Base-by-base conservation (phyloP, 139 green algal species). In the Eudorina sp. region DNA sequence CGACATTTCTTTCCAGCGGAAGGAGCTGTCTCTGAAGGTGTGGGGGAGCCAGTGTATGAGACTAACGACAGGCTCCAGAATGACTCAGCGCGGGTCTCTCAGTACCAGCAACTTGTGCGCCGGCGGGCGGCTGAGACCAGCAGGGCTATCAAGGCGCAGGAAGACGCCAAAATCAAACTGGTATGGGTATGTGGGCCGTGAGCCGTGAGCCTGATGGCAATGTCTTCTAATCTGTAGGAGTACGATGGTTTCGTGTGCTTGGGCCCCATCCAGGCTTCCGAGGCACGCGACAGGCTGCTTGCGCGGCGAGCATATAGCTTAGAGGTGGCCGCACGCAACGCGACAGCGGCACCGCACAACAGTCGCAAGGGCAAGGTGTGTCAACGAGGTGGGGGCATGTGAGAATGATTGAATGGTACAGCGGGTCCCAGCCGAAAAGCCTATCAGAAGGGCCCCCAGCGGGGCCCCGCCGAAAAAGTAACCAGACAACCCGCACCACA, bases 1-100 rank as follows among this genome's bases (percentile, higher is more conserved):
- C 31, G 64, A 29, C 81, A 87, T 27, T 87, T 34, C 31, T 87
- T 79, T 40, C 81, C 81, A 5, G 64, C 81, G 16, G 81, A 87
- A 43, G 81, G 81, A 6, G 64, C 81, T 4, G 64, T 87, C 6
- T 0, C 31, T 16, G 62, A 87, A 3, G 81, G 81, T 4, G 81
- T 87, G 1, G 81, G 81, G 27, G 81, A 87, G 81, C 13, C 21
- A 0, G 31, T 77, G 45, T 27, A 45, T n/a, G 53, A 53, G 14
- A 23, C 6, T 1, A 36, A 27, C 21, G 62, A 25, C 31, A 55
- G 48, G 48, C 62, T 34, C n/a, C n/a, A n/a, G n/a, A n/a, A n/a
- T n/a, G n/a, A n/a, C n/a, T n/a, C n/a, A n/a, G n/a, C n/a, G n/a
- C n/a, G n/a, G 11, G 27, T 68, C 5, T 77, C 45, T 4, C 45